Conservation (phyloP, 768 basidiomycete genomes). For the Crassisporium funariophilum region DNA sequence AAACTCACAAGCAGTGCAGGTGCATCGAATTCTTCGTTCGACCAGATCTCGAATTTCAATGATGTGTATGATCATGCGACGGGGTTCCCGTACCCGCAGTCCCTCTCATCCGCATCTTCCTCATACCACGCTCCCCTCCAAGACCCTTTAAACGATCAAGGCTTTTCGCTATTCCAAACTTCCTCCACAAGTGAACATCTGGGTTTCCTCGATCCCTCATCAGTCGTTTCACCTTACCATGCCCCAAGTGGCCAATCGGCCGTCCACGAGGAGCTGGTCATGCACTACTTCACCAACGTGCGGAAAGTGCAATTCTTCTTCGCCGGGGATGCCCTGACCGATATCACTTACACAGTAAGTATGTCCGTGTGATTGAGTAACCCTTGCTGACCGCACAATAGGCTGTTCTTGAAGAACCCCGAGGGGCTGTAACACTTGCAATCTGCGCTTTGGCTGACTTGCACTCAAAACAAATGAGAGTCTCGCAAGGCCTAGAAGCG, state of each 20-base stretch:
- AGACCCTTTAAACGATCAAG: conserved; percentile 13
- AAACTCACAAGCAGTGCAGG: conserved; percentile 29
- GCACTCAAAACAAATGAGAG: conserved; percentile 63
- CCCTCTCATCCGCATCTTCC: conserved; percentile 34
- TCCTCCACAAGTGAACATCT: conserved; percentile 9
- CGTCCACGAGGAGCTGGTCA: conserved; percentile 58
- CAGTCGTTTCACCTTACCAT: conserved; percentile 17
- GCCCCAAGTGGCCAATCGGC: conserved; percentile 37
- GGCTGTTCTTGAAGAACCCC: conserved; percentile 64
- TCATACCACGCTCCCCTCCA: conserved; percentile 20
- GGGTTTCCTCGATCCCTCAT: conserved; percentile 6
- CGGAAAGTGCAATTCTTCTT: conserved; percentile 68
- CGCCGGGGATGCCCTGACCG: conserved; percentile 60
- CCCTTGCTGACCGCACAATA: conserved; percentile 26
- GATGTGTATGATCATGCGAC: conserved; percentile 23
- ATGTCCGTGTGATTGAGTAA: conserved; percentile 1
- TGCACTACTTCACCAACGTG: conserved; percentile 78
- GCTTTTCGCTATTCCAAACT: conserved; percentile 21
- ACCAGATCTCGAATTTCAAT: conserved; percentile 32
- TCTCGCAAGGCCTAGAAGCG: conserved; percentile 62
- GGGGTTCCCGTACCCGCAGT: conserved; percentile 27
- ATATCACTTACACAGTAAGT: conserved; percentile 67
- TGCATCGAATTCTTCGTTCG: conserved; percentile 40
- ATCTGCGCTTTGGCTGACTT: conserved; percentile 77
- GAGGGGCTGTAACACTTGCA: conserved; percentile 71